Evolutionary conservation across 2,329 filamentous ascomycete species (phyloP), one percentile per base, ranked within the genome.

Genomic region (Calonectria crousiana): DNA sequence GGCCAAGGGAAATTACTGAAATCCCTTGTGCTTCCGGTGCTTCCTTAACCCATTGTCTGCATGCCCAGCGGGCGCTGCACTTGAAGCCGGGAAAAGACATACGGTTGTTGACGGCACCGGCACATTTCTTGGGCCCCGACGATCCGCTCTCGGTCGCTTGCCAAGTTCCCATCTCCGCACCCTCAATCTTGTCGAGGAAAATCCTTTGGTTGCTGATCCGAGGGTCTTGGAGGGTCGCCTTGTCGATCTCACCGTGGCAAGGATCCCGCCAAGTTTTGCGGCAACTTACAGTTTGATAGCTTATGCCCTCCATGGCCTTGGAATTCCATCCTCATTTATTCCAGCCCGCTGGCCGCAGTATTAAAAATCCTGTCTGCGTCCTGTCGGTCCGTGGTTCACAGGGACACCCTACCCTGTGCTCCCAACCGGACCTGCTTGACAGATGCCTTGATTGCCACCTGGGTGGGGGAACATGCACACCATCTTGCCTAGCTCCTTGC

Each of bases 401-500:
- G 60, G 64, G 70, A 64, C 70, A 52, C 52, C 64, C 44, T 67
- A 36, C 70, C 53, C 64, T 67, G 70, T 44, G 51, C 51, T 34
- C 58, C 13, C 62, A 36, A 38, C 58, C 11, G 36, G 28, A 34
- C 34, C 16, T 32, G 32, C 28, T 52, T 67, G 52, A 41, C 69
- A 68, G 53, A 49, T 67, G 68, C 56, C 49, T 26, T 20, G 14
- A 51, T 13, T 52, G 32, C 56, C 28, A 65, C 60, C 18, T 16
- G 56, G 20, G 71, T 69, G 71, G 71, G 67, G 51, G 67, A 60
- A 56, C 34, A 49, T 52, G 60, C 60, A 73, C 67, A 73, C 66
- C 51, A 69, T 69, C 30, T 67, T 52, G 44, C 23, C 26, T 44
- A n/a, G 44, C 41, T 47, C 52, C 68, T 34, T 67, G 58, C 44